A percentile compares a stretch with the other conserved stretches of the same genome.
These are phyloP conservation scores for Erodium moschatum DNA, from an alignment of 441 rosid genomes.

Conservation along the genomic window DNA sequence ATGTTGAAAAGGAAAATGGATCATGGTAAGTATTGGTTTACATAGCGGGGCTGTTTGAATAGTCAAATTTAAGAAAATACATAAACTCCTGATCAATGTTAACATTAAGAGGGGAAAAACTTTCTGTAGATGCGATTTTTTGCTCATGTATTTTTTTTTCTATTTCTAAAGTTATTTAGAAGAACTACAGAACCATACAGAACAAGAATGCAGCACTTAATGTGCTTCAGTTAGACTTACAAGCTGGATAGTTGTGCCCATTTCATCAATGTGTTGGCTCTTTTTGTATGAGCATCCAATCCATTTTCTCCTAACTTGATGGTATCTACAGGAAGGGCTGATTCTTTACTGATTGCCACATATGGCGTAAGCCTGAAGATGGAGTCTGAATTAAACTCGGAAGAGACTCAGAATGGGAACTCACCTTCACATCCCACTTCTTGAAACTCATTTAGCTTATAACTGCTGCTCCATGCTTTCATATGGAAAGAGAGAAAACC, in stretches of 20 bases:
- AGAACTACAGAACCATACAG: not conserved
- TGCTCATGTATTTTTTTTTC: not conserved
- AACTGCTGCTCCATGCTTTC: not conserved
- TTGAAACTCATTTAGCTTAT: not conserved
- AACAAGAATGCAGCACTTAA: not conserved
- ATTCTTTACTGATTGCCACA: slow-evolving; percentile 72
- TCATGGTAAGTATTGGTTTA: slow-evolving; percentile 40
- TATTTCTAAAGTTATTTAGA: too few species aligned
- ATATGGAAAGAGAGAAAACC: too few species aligned
- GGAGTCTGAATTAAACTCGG: slow-evolving; percentile 8
- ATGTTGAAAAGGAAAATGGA: slow-evolving; percentile 61
- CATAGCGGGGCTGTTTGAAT: not conserved
- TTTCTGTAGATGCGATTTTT: not conserved
- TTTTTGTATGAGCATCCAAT: not conserved
- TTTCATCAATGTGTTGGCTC: not conserved
- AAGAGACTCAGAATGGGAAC: not conserved
- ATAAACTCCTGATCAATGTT: too few species aligned
- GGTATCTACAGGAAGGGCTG: slow-evolving; percentile 61
- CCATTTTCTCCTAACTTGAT: not conserved
- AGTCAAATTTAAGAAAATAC: not conserved
- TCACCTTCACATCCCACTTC: not conserved
- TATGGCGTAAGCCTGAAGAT: slow-evolving; percentile 48
- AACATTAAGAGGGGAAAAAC: too few species aligned
- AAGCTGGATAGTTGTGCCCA: not conserved
- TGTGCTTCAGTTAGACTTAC: not conserved